phyloP scores from a whole-genome alignment of 2,329 filamentous ascomycete genomes.

The Plenodomus tracheiphilus region DNA sequence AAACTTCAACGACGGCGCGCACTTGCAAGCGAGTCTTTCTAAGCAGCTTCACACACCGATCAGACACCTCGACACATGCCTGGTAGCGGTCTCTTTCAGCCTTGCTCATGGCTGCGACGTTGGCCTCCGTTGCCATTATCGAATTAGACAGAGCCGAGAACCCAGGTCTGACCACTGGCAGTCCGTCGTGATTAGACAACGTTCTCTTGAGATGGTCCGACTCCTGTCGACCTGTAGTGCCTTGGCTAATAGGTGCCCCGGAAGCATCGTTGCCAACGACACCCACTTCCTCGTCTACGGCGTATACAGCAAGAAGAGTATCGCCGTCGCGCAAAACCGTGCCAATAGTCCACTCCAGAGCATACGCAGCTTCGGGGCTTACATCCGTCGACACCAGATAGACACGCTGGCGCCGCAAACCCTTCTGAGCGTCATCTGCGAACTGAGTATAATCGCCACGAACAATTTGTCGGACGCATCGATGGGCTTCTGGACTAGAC shows the following conservation, averaged over 20 bases:
- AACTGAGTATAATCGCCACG: slow-evolving; percentile 82
- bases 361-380: slow-evolving; percentile 91
- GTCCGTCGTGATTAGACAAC: slow-evolving; percentile 52
- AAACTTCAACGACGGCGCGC: slow-evolving; percentile 89
- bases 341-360: slow-evolving; percentile 95
- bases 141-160: slow-evolving; percentile 40
- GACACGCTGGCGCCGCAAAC: slow-evolving; percentile 77
- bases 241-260: slow-evolving; percentile 67
- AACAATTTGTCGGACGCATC: slow-evolving; percentile 86
- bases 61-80: slow-evolving; percentile 81
- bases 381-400: slow-evolving; percentile 96
- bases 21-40: slow-evolving; percentile 92
- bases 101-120: slow-evolving; percentile 49
- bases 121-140: slow-evolving; percentile 38
- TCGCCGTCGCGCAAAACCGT: slow-evolving; percentile 93
- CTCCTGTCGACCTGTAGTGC: slow-evolving; percentile 72
- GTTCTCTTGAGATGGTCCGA: slow-evolving; percentile 72
- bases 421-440: slow-evolving; percentile 76
- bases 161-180: slow-evolving; percentile 34
- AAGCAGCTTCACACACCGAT: slow-evolving; percentile 80
- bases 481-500: slow-evolving; percentile 73
- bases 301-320: slow-evolving; percentile 90
- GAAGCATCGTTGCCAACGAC: slow-evolving; percentile 55
- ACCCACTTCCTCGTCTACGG: slow-evolving; percentile 79
- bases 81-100: slow-evolving; percentile 77